Evolutionary conservation across 805 yeast genomes (phyloP).

Genomic region (Tetrapisispora iriomotensis): DNA sequence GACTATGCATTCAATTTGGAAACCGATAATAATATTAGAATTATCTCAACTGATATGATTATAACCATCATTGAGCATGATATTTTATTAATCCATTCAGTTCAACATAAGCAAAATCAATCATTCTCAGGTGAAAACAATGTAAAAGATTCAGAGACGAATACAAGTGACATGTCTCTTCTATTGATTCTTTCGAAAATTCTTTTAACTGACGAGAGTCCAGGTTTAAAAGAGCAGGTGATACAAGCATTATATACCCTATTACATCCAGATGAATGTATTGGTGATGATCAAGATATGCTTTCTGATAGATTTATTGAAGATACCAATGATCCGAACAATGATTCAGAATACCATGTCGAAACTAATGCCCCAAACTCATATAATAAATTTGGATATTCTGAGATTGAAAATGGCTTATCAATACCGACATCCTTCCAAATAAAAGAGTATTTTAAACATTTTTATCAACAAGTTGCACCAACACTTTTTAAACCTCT

Average conservation of each 20-base stretch:
- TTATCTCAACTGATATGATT: constrained; percentile 70
- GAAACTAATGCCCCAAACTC: not conserved
- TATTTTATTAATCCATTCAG: constrained; percentile 43
- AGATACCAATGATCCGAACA: not conserved
- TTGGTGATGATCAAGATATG: constrained; percentile 8
- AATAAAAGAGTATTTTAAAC: constrained; percentile 31
- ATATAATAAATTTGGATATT: not conserved
- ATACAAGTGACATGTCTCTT: constrained; percentile 46
- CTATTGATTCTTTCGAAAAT: constrained; percentile 47
- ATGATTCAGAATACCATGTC: not conserved
- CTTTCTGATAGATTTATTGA: constrained; percentile 6
- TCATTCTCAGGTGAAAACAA: not conserved
- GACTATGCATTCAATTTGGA: constrained; percentile 58
- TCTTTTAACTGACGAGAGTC: constrained; percentile 50
- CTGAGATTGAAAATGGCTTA: not conserved
- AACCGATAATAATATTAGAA: constrained; percentile 36
- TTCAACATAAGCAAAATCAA: constrained; percentile 14
- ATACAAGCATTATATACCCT: constrained; percentile 72
- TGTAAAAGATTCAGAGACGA: constrained; percentile 4
- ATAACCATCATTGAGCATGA: constrained; percentile 80
- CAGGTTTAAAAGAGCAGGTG: constrained; percentile 72
- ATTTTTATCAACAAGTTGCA: constrained; percentile 57
- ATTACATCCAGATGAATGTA: constrained; percentile 44
- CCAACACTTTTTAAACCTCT: constrained; percentile 44
- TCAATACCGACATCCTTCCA: constrained; percentile 9